These are phyloP conservation scores for Ascochyta viciae-villosae DNA, from an alignment of 2,329 filamentous ascomycete species.

Conservation along the genomic window DNA sequence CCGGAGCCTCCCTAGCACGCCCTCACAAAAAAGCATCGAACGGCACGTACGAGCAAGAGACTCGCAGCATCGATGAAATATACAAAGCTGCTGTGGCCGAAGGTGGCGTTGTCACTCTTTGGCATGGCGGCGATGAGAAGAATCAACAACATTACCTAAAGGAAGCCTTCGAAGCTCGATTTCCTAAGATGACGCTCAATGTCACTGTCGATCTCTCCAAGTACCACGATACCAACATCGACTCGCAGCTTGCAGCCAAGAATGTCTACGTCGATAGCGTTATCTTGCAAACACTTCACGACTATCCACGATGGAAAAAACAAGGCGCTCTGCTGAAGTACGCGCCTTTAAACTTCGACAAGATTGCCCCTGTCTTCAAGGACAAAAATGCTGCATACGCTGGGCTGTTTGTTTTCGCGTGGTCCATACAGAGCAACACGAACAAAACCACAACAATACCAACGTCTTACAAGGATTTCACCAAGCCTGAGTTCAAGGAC, in stretches of 20 bases:
- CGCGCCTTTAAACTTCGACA: slow-evolving; percentile 56
- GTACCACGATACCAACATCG: slow-evolving; percentile 59
- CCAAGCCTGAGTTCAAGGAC: slow-evolving; percentile 60
- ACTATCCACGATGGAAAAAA: slow-evolving; percentile 60
- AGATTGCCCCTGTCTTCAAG: slow-evolving; percentile 53
- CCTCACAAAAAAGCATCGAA: not conserved
- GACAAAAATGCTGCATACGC: slow-evolving; percentile 55
- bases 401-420: slow-evolving; percentile 48
- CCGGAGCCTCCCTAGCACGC: not conserved
- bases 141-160: slow-evolving; percentile 52
- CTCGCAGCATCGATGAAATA: slow-evolving; percentile 58
- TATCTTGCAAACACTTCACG: slow-evolving; percentile 60
- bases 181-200: slow-evolving; percentile 61
- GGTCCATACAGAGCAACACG: slow-evolving; percentile 49
- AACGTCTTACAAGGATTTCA: slow-evolving; percentile 53
- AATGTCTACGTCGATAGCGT: slow-evolving; percentile 53
- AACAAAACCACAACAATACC: slow-evolving; percentile 43
- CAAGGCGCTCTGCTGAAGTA: slow-evolving; percentile 59
- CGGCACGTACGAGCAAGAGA: slow-evolving; percentile 45
- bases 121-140: slow-evolving; percentile 59
- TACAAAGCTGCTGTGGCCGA: slow-evolving; percentile 59
- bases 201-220: slow-evolving; percentile 64
- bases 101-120: slow-evolving; percentile 55
- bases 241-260: slow-evolving; percentile 53
- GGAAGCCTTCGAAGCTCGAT: slow-evolving; percentile 54